Base-by-base conservation (phyloP, 2,329 filamentous ascomycete genomes). In the Curvularia verruculosa region DNA sequence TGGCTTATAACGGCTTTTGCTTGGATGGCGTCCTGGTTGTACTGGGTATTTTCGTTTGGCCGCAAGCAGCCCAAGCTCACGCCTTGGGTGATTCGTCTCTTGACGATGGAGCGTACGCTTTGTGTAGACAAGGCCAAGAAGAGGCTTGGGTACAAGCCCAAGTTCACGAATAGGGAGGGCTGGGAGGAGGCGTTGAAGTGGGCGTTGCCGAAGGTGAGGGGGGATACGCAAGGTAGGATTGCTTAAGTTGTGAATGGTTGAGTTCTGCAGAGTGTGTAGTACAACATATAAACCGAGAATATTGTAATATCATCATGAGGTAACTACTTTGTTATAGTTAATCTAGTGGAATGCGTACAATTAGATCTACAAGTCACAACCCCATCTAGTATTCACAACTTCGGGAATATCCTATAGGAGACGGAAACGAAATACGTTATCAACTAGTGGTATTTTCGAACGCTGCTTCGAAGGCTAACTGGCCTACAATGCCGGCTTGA, bases 61-160 rank as follows among this genome's bases (percentile, higher is more conserved):
- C 26, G 41, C n/a, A 45, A 29, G n/a, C 41, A 45, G n/a, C 41
- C 41, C 15, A 29, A 28, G n/a, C 41, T 45, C 24, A 45, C 41
- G n/a, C 41, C 41, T 8, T 45, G 41, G 41, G 41, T 45, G 2
- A 2, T 45, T 5, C 24, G 41, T 5, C 41, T 45, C 10, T 2
- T 29, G 41, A 45, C 41, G 3, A 45, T 45, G 41, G 41, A 45
- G 26, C 41, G 41, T 19, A 45, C 41, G n/a, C 26, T 45, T 5
- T 45, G 41, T n/a, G 24, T 45, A 3, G 41, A 45, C 4, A 45
- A 45, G 41, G 9, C 15, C 15, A 45, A 45, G n/a, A 45, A 3
- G 15, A 45, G 41, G 21, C 41, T 45, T 6, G 41, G 41, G 6
- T 45, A 45, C 3, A 45, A 21, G n/a, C 41, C 41, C 3, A 45